A percentile compares a stretch with the other conserved stretches of the same genome.
phyloP scores from a whole-genome alignment of 805 yeast species.

The Kuraishia borneana region DNA sequence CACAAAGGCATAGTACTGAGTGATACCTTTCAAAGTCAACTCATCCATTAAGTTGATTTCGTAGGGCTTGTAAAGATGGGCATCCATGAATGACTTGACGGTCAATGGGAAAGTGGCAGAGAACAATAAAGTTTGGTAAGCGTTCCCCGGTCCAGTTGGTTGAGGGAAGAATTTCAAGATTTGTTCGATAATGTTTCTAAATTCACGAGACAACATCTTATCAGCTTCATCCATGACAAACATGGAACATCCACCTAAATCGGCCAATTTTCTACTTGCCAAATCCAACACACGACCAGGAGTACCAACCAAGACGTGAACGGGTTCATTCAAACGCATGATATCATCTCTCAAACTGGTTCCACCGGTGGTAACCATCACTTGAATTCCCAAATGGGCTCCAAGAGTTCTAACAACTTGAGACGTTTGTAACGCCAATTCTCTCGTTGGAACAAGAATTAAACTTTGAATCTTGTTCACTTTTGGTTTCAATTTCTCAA shows the following conservation, averaged over 20 bases:
- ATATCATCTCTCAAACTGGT: conserved; percentile 91
- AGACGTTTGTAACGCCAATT: conserved; percentile 92
- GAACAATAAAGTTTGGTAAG: conserved; percentile 77
- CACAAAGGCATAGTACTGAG: conserved; percentile 96
- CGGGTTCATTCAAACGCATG: conserved; percentile 83
- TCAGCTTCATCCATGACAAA: conserved; percentile 99
- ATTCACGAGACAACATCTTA: conserved; percentile 87
- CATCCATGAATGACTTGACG: conserved; percentile 86
- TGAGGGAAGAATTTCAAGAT: conserved; percentile 71
- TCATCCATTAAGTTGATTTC: conserved; percentile 98
- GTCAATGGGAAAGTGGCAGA: conserved; percentile 95
- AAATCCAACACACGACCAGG: conserved; percentile 96
- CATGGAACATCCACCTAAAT: conserved; percentile 73
- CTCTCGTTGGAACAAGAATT: conserved; percentile 94
- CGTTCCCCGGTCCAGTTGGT: conserved; percentile 22
- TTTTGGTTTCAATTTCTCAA: conserved; percentile 83
- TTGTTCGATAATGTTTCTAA: conserved; percentile 78
- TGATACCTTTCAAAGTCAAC: conserved; percentile 88
- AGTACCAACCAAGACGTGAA: conserved; percentile 91
- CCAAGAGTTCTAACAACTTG: conserved; percentile 95
- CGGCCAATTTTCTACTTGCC: conserved; percentile 81
- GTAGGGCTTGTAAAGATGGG: conserved; percentile 82
- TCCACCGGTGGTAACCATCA: conserved; percentile 99
- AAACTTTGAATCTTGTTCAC: conserved; percentile 79
- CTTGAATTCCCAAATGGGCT: conserved; percentile 81